Evolutionary conservation across 208 protist genomes (phyloP).

Genomic region (Crithidia bombi): DNA sequence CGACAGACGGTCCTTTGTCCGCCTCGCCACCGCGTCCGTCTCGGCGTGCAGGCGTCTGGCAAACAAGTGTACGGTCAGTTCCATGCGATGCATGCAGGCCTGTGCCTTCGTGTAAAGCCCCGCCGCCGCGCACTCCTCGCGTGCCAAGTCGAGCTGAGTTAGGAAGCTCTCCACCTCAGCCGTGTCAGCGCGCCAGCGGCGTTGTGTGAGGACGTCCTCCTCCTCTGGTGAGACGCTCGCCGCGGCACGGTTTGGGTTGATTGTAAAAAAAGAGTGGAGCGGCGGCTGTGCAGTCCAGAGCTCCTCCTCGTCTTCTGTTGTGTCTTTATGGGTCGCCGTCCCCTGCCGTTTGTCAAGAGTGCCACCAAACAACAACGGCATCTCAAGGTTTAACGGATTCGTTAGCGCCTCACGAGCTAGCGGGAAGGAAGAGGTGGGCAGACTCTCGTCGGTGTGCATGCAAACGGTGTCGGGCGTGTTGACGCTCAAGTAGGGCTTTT

Average conservation of each 20-base stretch:
- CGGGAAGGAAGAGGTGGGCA: background rate
- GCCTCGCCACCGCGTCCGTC: constrained; percentile 29
- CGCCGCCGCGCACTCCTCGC: constrained; percentile 43
- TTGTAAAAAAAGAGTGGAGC: constrained; percentile 15
- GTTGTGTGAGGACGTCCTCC: constrained; percentile 16
- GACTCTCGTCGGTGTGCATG: constrained; percentile 2
- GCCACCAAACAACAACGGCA: too few relatives aligned
- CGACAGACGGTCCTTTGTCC: constrained; percentile 28
- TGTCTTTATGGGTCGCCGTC: background rate
- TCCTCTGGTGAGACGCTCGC: background rate
- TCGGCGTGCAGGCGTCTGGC: constrained; percentile 41
- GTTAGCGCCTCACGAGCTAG: too few relatives aligned
- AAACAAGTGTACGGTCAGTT: constrained; percentile 49
- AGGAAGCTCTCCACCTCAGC: constrained; percentile 43
- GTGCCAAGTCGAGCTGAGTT: constrained; percentile 48
- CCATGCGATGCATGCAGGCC: constrained; percentile 53
- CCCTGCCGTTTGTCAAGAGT: too few relatives aligned
- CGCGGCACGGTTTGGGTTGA: constrained; percentile 1
- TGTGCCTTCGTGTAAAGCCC: constrained; percentile 48
- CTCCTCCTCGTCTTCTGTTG: background rate
- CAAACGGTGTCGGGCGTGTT: background rate
- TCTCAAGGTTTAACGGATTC: too few relatives aligned
- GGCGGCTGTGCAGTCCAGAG: background rate
- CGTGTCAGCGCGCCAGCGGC: constrained; percentile 32
- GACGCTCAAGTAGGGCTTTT: background rate